Conservation (phyloP, 345 rosid genomes). For the Brassica carinata region DNA sequence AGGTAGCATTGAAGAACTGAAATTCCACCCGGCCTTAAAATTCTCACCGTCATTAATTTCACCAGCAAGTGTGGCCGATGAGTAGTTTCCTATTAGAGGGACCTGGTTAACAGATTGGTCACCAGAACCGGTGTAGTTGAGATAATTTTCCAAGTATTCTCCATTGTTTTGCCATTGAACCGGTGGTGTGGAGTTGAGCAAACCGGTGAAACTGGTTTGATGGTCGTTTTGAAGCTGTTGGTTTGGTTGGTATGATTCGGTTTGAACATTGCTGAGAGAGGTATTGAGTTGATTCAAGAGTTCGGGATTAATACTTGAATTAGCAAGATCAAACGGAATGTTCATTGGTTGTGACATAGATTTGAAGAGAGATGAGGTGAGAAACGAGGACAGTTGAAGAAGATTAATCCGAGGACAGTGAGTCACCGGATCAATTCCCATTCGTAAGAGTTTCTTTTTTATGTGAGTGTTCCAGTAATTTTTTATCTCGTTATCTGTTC, state of each 20-base stretch:
- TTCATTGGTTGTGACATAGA: slow-evolving; percentile 31
- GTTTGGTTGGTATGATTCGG: slow-evolving; percentile 28
- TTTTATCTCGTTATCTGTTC: slow-evolving; percentile 73
- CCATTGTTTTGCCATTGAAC: slow-evolving; percentile 35
- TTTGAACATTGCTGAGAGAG: slow-evolving; percentile 33
- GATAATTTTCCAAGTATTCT: slow-evolving; percentile 25
- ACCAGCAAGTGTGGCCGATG: slow-evolving; percentile 10
- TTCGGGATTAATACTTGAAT: slow-evolving; percentile 23
- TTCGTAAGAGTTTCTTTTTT: slow-evolving; percentile 70
- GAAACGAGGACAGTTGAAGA: slow-evolving; percentile 39
- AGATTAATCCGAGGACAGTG: slow-evolving; percentile 47
- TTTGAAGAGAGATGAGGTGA: slow-evolving; percentile 37
- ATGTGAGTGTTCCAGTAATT: slow-evolving; percentile 78
- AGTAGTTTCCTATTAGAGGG: slow-evolving; percentile 22
- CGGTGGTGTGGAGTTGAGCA: slow-evolving; percentile 35
- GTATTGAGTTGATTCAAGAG: slow-evolving; percentile 17
- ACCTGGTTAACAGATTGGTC: slow-evolving; percentile 21
- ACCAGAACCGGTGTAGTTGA: slow-evolving; percentile 19
- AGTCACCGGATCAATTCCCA: slow-evolving; percentile 88
- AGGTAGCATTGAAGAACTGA: slow-evolving; percentile 29
- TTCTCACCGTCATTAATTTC: slow-evolving; percentile 1
- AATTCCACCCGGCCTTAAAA: slow-evolving; percentile 25
- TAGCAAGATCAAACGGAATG: slow-evolving; percentile 23
- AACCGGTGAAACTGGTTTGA: slow-evolving; percentile 32
- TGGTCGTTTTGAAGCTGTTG: slow-evolving; percentile 31